Evolutionary conservation across 2,329 filamentous ascomycete species (phyloP), one percentile per base, ranked within the genome.

Genomic region (Cercospora citrullina): DNA sequence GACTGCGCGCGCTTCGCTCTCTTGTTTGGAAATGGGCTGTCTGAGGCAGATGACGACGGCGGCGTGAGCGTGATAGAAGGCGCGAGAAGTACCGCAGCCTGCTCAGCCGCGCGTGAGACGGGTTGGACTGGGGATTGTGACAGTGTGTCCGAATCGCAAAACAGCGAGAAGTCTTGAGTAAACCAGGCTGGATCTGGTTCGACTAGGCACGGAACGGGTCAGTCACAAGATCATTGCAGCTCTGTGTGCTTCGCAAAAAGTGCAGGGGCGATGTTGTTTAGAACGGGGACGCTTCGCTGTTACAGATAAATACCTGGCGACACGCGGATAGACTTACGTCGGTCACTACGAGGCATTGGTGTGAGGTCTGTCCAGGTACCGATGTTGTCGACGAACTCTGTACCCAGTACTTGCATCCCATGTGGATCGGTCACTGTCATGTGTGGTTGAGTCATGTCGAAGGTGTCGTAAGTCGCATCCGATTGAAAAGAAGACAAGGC

Each of bases 21-120:
- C 2, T 21, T 36, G 45, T 31, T 63, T 7, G 42, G 16, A 5
- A 12, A 8, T 16, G 18, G 12, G 18, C 23, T 39, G 16, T 9
- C 28, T 10, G 18, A 23, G 28, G 55, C 30, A 59, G 55, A 36
- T n/a, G 55, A 18, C 1, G 21, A 30, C 5, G 62, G 62, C 14
- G 62, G 51, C 12, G 51, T 26, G 31, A 58, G 16, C 10, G 26
- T n/a, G 30, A 63, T 63, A 12, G 60, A 33, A 33, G 60, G 60
- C 5, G 39, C 26, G 10, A 51, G 45, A 36, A 64, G 62, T 58
- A 28, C 39, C 2, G 21, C 18, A 31, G 62, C 51, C 51, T 45
- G 12, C 51, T 31, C 62, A 9, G 16, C 33, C 1, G 51, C 62
- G 10, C 28, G 33, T 28, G 62, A 64, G 14, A 6, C 28, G 30